These are phyloP conservation scores for Stephania yunnanensis DNA, from an alignment of 164 flowering plant genomes.

Conservation along the genomic window DNA sequence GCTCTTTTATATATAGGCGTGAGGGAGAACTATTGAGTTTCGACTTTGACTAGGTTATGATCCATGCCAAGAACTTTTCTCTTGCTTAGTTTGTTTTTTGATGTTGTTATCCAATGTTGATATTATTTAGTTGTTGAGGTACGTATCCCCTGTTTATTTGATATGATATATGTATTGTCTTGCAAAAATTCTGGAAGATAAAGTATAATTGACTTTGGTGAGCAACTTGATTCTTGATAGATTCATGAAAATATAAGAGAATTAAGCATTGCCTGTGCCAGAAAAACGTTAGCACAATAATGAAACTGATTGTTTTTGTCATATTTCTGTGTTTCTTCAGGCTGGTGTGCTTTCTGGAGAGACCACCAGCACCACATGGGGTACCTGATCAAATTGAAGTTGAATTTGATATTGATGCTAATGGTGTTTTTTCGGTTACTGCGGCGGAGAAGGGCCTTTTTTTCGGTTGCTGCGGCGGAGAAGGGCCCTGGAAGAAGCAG, in stretches of 20 bases:
- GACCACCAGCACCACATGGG: constrained; percentile 57
- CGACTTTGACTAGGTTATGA: constrained; percentile 75
- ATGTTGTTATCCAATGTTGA: too few species aligned
- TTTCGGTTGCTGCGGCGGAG: constrained; percentile 44
- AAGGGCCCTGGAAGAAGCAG: constrained; percentile 57
- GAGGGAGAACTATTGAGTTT: constrained; percentile 25
- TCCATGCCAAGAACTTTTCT: background rate
- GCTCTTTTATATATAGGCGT: too few species aligned
- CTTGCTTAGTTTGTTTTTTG: background rate
- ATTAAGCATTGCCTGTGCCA: too few species aligned
- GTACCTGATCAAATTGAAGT: constrained; percentile 21
- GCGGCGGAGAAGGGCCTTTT: constrained; percentile 49
- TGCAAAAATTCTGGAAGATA: too few species aligned
- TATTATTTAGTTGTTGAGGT: background rate
- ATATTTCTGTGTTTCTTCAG: constrained; percentile 18
- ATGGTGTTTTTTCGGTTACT: constrained; percentile 46
- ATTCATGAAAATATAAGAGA: too few species aligned
- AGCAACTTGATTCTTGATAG: too few species aligned
- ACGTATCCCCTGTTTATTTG: constrained; percentile 3
- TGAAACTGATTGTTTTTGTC: background rate
- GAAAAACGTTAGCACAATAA: background rate
- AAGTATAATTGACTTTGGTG: too few species aligned
- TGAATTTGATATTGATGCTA: constrained; percentile 36
- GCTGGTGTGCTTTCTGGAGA: constrained; percentile 79
- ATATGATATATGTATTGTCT: too few species aligned